Evolutionary conservation across 495 filamentous ascomycete genomes (phyloP), one percentile per base, ranked within the genome.

Genomic region (Massariosphaeria phaeospora): DNA sequence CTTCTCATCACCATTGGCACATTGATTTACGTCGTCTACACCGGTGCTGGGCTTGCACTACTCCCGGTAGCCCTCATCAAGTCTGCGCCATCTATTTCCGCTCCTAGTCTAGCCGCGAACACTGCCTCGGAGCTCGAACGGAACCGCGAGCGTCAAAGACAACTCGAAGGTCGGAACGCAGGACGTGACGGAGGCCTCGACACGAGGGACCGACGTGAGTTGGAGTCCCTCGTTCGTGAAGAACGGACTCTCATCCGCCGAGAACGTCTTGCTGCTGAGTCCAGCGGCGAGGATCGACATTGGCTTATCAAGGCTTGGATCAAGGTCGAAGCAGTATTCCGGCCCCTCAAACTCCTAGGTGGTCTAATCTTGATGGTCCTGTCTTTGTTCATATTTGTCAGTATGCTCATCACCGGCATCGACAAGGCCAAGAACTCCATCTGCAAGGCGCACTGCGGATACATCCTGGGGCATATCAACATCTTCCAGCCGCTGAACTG

Each of bases 401-500:
- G 86, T 25, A 98, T 97, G 94, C 79, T 97, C 48, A 82, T 97
- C 64, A 98, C 91, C 0, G 83, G 83, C 55, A 91, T 96, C 67
- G 93, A 98, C 76, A 97, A 98, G 71, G 86, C 89, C 15, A 89
- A 84, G 62, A 96, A 97, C 70, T 96, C 89, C 0, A 68, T 93
- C 57, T 98, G 93, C 81, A 89, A 91, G 67, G 75, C 81, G 48
- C 81, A 81, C 62, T 98, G 93, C 70, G 93, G 93, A 30, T 98
- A 96, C 70, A 85, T 97, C 46, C 81, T 97, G n/a, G 86, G 83
- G 25, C 82, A 89, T 57, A 84, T 91, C 67, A 88, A 91, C 65
- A 80, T 96, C 51, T 95, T 96, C 75, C 91, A 97, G 67, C 94
- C 93, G 1, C 73, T 95, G 60, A 97, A 98, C 73, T 94, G 83